Percentiles rank a stretch among this genome's conserved stretches.
phyloP scores from a whole-genome alignment of 2,329 filamentous ascomycete species.

The Dissoconium aciculare region DNA sequence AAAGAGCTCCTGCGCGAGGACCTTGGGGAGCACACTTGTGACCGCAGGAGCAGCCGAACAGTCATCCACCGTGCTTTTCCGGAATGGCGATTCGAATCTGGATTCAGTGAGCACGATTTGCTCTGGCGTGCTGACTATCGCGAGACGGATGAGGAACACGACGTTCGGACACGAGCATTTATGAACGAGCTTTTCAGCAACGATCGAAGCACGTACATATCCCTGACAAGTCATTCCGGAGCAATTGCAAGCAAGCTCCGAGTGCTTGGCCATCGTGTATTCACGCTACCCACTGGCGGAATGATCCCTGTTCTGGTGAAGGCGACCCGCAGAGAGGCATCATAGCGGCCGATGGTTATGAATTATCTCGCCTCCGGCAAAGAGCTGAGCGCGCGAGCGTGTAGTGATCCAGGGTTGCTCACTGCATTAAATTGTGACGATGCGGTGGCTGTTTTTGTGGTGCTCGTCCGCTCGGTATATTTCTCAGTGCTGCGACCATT shows the following conservation, averaged over 20 bases:
- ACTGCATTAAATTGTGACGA: no score
- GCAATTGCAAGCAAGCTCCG: slow-evolving; percentile 41
- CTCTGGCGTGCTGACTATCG: slow-evolving; percentile 34
- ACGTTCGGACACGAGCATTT: slow-evolving; percentile 19
- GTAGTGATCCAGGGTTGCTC: no score
- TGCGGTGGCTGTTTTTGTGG: no score
- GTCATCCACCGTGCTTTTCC: slow-evolving; percentile 41
- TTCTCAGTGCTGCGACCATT: no score
- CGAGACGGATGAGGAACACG: slow-evolving; percentile 34
- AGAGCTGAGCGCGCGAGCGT: no score
- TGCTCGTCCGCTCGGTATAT: no score
- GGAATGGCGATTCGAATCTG: slow-evolving; percentile 41
- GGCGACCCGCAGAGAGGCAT: no score
- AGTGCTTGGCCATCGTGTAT: slow-evolving; percentile 31
- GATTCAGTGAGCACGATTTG: slow-evolving; percentile 45
- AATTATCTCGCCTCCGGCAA: no score
- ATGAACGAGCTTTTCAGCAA: slow-evolving; percentile 40
- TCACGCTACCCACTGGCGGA: slow-evolving; percentile 34
- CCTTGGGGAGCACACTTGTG: slow-evolving; percentile 54
- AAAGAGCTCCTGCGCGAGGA: slow-evolving; percentile 52
- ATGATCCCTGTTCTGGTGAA: slow-evolving; percentile 39
- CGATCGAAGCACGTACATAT: slow-evolving; percentile 36
- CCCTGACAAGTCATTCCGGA: slow-evolving; percentile 44
- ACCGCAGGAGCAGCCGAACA: slow-evolving; percentile 42
- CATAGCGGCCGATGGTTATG: no score